Evolutionary conservation across 1,139 yeast genomes (phyloP).

Genomic region (Fermentozyma sake): DNA sequence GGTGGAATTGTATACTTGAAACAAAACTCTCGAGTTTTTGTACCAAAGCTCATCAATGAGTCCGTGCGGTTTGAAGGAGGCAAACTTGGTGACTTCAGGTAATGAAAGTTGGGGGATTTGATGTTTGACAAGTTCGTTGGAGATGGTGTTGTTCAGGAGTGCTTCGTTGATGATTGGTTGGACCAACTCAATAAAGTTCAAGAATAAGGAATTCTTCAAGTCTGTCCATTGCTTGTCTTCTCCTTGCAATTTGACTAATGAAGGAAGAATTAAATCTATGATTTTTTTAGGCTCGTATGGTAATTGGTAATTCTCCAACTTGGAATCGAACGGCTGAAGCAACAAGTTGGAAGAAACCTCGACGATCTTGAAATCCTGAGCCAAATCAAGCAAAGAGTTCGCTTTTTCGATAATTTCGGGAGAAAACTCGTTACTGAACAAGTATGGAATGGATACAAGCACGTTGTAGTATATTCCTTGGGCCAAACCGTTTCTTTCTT

Average conservation of each 20-base stretch:
- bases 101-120: conserved; percentile 43
- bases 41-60: conserved; percentile 38
- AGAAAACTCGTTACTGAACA: conserved; percentile 44
- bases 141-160: conserved; percentile 32
- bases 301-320: conserved; percentile 24
- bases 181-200: conserved; percentile 28
- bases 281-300: conserved; percentile 57
- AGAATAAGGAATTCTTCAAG: conserved; percentile 25
- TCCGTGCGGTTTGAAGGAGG: conserved; percentile 24
- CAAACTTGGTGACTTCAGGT: conserved; percentile 41
- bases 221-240: conserved; percentile 23
- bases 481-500: conserved; percentile 52
- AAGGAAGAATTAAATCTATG: conserved; percentile 49
- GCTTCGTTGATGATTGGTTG: conserved; percentile 36
- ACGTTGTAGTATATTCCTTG: conserved; percentile 67
- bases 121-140: conserved; percentile 40
- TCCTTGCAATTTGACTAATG: conserved; percentile 38
- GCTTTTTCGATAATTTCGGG: conserved; percentile 32
- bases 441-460: conserved; percentile 65
- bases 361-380: conserved; percentile 33
- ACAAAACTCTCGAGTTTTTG: conserved; percentile 52
- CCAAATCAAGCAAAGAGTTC: conserved; percentile 42
- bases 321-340: conserved; percentile 38
- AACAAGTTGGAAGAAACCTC: conserved; percentile 17
- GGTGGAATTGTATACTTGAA: conserved; percentile 58